These are phyloP conservation scores for Candida bentonensis DNA, from an alignment of 805 yeast species.

Conservation along the genomic window DNA sequence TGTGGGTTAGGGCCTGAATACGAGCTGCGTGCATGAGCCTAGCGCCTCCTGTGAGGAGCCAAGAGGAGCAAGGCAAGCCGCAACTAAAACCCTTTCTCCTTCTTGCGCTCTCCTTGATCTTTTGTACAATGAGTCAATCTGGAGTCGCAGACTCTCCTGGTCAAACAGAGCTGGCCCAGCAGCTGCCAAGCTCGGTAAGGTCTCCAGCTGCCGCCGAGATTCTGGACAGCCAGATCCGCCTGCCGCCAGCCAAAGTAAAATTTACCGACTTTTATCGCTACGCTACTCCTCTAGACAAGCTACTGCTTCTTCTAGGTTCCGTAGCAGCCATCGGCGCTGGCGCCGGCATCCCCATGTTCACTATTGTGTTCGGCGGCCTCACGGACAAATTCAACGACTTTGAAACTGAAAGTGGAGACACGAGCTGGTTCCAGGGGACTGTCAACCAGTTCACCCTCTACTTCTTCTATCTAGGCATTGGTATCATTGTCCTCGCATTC, in stretches of 20 bases:
- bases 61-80: too few relatives aligned
- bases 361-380: constrained; percentile 8
- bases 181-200: too few relatives aligned
- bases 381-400: constrained; percentile 6
- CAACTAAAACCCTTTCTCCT: too few relatives aligned
- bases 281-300: constrained; percentile 17
- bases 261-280: constrained; percentile 18
- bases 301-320: constrained; percentile 15
- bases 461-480: constrained; percentile 8
- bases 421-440: constrained; percentile 5
- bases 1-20: too few relatives aligned
- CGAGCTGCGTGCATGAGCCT: too few relatives aligned
- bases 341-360: constrained; percentile 14
- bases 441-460: constrained; percentile 5
- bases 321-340: constrained; percentile 20
- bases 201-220: constrained; percentile 20
- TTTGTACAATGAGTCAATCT: too few relatives aligned
- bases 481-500: constrained; percentile 8
- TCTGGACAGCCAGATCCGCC: constrained; percentile 16
- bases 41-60: too few relatives aligned
- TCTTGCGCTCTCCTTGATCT: too few relatives aligned
- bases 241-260: constrained; percentile 8
- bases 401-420: not conserved
- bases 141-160: too few relatives aligned
- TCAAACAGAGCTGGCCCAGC: too few relatives aligned